Percentiles rank a stretch among this genome's conserved stretches.
These are phyloP conservation scores for Ulota crispa DNA, from an alignment of 225 moss, liverwort and hornwort genomes.

Conservation along the genomic window DNA sequence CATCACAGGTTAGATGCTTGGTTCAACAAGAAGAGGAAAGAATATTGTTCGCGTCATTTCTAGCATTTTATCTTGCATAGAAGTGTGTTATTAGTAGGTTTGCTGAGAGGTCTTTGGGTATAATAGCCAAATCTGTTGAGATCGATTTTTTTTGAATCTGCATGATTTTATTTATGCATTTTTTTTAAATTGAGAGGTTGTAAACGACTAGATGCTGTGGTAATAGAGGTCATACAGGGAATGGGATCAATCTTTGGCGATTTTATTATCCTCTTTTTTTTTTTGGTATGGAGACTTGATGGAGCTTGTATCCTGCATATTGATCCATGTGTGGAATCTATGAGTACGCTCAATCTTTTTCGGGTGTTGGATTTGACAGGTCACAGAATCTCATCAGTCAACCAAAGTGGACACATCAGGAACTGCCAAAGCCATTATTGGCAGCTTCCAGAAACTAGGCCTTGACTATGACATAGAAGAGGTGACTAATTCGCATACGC, in stretches of 20 bases:
- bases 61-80: not conserved
- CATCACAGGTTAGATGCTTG: not conserved
- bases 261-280: not conserved
- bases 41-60: not conserved
- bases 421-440: constrained; percentile 85
- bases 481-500: constrained; percentile 29
- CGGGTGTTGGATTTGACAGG: constrained; percentile 43
- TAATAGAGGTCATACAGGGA: not conserved
- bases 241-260: not conserved
- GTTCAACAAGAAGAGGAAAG: not conserved
- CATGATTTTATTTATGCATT: not conserved
- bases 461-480: constrained; percentile 63
- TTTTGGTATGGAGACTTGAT: not conserved
- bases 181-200: not conserved
- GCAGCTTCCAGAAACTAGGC: constrained; percentile 83
- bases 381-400: constrained; percentile 91
- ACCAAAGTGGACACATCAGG: constrained; percentile 95
- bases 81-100: not conserved
- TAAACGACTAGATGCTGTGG: not conserved
- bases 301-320: not conserved
- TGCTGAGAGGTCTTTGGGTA: not conserved
- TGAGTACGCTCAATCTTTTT: not conserved
- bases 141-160: not conserved
- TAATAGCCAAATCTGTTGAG: not conserved
- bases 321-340: not conserved